Base-by-base conservation (phyloP, 345 rosid species). In the Aquilaria sinensis region DNA sequence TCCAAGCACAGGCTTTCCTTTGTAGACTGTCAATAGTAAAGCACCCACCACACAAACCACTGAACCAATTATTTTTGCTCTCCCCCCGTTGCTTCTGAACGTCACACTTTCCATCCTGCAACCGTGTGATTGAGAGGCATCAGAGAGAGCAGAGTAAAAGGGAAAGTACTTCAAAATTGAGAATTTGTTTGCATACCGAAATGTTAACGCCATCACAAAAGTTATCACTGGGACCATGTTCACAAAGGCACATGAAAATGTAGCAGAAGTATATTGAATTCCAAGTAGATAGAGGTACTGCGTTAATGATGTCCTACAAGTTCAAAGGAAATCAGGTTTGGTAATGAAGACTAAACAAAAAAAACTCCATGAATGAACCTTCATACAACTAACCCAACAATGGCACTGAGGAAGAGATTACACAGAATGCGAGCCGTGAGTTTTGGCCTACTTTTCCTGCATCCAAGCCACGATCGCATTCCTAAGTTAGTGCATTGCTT, bases 211-310 rank as follows among this genome's bases (percentile, higher is more conserved):
- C 82, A 80, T 77, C 51, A 81, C 32, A 61, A 83, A 86, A 11
- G 92, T 86, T 63, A 80, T 37, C 31, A 83, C 87, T 5, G 89
- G 89, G 31, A 80, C 85, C 80, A 83, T 65, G 75, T 86, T 86
- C 74, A 83, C 14, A 55, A 86, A 86, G 48, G 85, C 89, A 60
- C 85, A 75, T 2, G 92, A 57, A 59, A 81, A 80, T 50, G 92
- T 80, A 41, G 92, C 87, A 45, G 92, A 86, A 60, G 92, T 86
- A 72, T 78, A 54, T 67, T 72, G 75, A 58, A 86, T 80, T 31
- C 92, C 92, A 23, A 78, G 65, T 16, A 86, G 92, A 80, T 83
- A 81, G 67, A 69, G 67, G 67, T 71, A 83, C 53, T 86, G 89
- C 6, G 82, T 78, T 45, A 86, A 69, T 3, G 92, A 83, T n/a